Evolutionary conservation across 257 asterid genomes (phyloP).

Genomic region (Leptodermis oblonga): DNA sequence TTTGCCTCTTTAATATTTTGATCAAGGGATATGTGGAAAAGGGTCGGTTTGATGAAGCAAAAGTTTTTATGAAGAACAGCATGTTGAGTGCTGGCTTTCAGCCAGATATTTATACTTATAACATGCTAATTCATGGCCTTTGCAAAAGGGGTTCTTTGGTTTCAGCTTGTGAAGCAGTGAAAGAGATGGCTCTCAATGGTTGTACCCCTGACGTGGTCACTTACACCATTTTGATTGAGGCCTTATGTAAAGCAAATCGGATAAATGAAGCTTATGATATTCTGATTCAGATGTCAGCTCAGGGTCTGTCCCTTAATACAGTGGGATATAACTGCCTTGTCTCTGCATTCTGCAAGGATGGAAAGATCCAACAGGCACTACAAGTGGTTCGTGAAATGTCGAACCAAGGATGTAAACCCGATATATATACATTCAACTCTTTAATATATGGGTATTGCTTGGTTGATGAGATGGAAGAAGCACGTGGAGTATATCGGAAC

Average conservation of each 20-base stretch:
- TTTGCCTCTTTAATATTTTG: slow-evolving; percentile 56
- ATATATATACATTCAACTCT: slow-evolving; percentile 64
- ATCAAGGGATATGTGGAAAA: slow-evolving; percentile 55
- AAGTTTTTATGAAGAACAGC: slow-evolving; percentile 42
- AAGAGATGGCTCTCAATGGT: slow-evolving; percentile 46
- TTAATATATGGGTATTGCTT: slow-evolving; percentile 64
- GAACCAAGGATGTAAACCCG: slow-evolving; percentile 59
- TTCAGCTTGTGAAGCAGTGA: slow-evolving; percentile 52
- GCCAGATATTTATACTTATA: slow-evolving; percentile 77
- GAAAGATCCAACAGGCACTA: slow-evolving; percentile 54
- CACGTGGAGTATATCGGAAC: slow-evolving; percentile 52
- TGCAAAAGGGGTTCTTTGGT: slow-evolving; percentile 61
- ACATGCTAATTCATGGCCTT: slow-evolving; percentile 70
- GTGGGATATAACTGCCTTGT: slow-evolving; percentile 78
- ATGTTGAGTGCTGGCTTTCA: slow-evolving; percentile 37
- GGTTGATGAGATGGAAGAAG: slow-evolving; percentile 59
- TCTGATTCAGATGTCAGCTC: slow-evolving; percentile 54
- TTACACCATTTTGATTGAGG: slow-evolving; percentile 71
- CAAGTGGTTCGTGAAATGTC: slow-evolving; percentile 44
- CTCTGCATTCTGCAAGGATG: slow-evolving; percentile 67
- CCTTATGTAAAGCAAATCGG: slow-evolving; percentile 66
- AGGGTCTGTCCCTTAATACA: slow-evolving; percentile 54
- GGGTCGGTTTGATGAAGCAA: slow-evolving; percentile 69
- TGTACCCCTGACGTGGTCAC: slow-evolving; percentile 61
- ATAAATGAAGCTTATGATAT: slow-evolving; percentile 55